A percentile compares a stretch with the other conserved stretches of the same genome.
Evolutionary conservation across 2,329 filamentous ascomycete species (phyloP).

Genomic region (Mollisiaceae sp.): DNA sequence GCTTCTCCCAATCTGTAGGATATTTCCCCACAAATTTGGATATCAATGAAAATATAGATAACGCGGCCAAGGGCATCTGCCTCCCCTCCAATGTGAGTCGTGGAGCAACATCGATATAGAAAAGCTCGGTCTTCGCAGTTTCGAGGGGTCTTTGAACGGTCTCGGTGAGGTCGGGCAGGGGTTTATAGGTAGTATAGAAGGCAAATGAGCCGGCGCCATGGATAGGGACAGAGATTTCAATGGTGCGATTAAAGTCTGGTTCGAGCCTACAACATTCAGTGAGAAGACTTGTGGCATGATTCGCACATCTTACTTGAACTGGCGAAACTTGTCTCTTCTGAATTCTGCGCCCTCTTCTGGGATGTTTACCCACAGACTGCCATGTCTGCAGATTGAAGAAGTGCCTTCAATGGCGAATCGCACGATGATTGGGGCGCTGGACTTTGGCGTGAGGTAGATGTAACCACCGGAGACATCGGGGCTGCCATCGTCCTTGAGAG

Average conservation of each 20-base stretch:
- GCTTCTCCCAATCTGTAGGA: slow-evolving; percentile 86
- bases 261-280: slow-evolving; percentile 64
- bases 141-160: slow-evolving; percentile 52
- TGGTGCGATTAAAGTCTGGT: slow-evolving; percentile 90
- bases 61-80: slow-evolving; percentile 79
- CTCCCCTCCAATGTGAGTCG: slow-evolving; percentile 74
- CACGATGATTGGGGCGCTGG: slow-evolving; percentile 75
- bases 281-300: not conserved
- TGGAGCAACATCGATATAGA: slow-evolving; percentile 95
- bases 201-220: slow-evolving; percentile 84
- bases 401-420: slow-evolving; percentile 93
- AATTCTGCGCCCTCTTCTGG: slow-evolving; percentile 79
- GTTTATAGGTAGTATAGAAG: slow-evolving; percentile 92
- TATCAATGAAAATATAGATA: slow-evolving; percentile 91
- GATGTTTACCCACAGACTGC: slow-evolving; percentile 96
- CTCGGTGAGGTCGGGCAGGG: slow-evolving; percentile 74
- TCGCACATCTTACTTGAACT: slow-evolving; percentile 76
- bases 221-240: slow-evolving; percentile 89
- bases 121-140: slow-evolving; percentile 72
- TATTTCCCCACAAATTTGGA: slow-evolving; percentile 99
- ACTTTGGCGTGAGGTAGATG: slow-evolving; percentile 82
- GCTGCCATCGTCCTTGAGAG: slow-evolving; percentile 90
- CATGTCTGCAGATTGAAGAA: slow-evolving; percentile 92
- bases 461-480: slow-evolving; percentile 89
- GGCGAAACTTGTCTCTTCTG: slow-evolving; percentile 76